Percentiles rank a stretch among this genome's conserved stretches.
Conservation (phyloP, 2,329 filamentous ascomycete species). For the Fusarium incarnatum region DNA sequence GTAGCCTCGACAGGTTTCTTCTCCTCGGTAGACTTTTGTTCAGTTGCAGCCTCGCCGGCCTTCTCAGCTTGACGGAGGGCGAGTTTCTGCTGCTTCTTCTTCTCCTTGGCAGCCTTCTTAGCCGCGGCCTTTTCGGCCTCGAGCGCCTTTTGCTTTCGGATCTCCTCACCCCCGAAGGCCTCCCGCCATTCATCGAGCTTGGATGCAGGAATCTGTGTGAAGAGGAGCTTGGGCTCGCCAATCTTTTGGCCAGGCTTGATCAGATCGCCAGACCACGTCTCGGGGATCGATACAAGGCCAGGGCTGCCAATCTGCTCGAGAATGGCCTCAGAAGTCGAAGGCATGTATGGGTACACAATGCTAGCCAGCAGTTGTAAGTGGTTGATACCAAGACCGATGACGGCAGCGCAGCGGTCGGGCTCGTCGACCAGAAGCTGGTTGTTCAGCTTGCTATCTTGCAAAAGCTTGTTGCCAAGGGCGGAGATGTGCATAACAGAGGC, state of each 20-base stretch:
- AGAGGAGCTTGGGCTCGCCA: slow-evolving; percentile 81
- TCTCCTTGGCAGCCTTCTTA: slow-evolving; percentile 63
- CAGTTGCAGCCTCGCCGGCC: slow-evolving; percentile 17
- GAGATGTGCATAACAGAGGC: slow-evolving; percentile 75
- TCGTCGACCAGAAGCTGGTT: slow-evolving; percentile 67
- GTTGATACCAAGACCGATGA: slow-evolving; percentile 85
- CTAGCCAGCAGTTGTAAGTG: slow-evolving; percentile 84
- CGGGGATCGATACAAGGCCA: slow-evolving; percentile 67
- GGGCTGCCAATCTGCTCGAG: slow-evolving; percentile 77
- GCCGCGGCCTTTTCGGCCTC: slow-evolving; percentile 62
- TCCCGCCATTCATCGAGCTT: slow-evolving; percentile 87
- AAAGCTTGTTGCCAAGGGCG: slow-evolving; percentile 62
- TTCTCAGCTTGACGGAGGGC: slow-evolving; percentile 41
- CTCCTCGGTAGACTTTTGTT: slow-evolving; percentile 18
- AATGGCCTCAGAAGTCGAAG: slow-evolving; percentile 79
- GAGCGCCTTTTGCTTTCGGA: slow-evolving; percentile 76
- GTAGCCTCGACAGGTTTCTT: slow-evolving; percentile 39
- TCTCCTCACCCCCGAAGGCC: slow-evolving; percentile 73
- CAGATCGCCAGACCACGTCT: slow-evolving; percentile 70
- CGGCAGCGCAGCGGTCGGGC: slow-evolving; percentile 65
- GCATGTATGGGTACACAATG: slow-evolving; percentile 86
- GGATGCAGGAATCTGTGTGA: slow-evolving; percentile 83
- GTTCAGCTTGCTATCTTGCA: slow-evolving; percentile 65
- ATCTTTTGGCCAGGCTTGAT: slow-evolving; percentile 82
- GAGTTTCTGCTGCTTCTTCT: slow-evolving; percentile 60